Conservation (phyloP, 2,329 filamentous ascomycete species). For the Coniochaeta sp. region DNA sequence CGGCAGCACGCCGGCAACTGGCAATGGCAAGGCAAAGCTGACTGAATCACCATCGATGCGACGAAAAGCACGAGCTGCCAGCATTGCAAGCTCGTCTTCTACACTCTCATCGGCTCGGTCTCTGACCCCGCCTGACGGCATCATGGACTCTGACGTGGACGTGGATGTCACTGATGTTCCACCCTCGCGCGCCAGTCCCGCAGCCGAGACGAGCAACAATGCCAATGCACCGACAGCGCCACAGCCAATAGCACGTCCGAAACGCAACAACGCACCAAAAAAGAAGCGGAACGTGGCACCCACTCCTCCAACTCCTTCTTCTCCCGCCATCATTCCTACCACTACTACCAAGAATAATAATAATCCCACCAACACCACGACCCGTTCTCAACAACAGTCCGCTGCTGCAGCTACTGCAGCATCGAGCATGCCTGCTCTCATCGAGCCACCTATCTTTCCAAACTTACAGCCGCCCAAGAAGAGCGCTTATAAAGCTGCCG, state of each 20-base stretch:
- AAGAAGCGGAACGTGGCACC: conserved; percentile 20
- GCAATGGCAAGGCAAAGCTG: neutral
- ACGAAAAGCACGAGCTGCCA: conserved; percentile 10
- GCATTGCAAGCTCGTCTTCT: conserved; percentile 18
- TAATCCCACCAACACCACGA: conserved; percentile 4
- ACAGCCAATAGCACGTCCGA: conserved; percentile 20
- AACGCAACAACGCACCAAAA: conserved; percentile 18
- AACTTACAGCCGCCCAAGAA: conserved; percentile 18
- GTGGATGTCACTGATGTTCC: conserved; percentile 9
- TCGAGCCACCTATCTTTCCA: conserved; percentile 16
- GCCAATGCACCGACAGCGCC: conserved; percentile 6
- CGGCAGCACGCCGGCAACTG: conserved; percentile 5
- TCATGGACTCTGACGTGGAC: conserved; percentile 1
- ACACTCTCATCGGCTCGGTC: conserved; percentile 25
- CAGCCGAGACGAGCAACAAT: conserved; percentile 8
- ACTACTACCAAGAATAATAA: conserved; percentile 1
- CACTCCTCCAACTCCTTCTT: conserved; percentile 5
- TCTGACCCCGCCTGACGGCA: conserved; percentile 16
- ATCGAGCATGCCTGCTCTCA: conserved; percentile 17
- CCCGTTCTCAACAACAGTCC: conserved; percentile 5
- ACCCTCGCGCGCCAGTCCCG: conserved; percentile 14
- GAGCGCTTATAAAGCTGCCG: conserved; percentile 16
- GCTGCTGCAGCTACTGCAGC: conserved; percentile 12
- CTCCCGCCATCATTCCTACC: conserved; percentile 4
- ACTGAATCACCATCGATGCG: conserved; percentile 13